These are phyloP conservation scores for Saccharomyces pastorianus DNA, from an alignment of 1,139 yeast species.

Conservation along the genomic window DNA sequence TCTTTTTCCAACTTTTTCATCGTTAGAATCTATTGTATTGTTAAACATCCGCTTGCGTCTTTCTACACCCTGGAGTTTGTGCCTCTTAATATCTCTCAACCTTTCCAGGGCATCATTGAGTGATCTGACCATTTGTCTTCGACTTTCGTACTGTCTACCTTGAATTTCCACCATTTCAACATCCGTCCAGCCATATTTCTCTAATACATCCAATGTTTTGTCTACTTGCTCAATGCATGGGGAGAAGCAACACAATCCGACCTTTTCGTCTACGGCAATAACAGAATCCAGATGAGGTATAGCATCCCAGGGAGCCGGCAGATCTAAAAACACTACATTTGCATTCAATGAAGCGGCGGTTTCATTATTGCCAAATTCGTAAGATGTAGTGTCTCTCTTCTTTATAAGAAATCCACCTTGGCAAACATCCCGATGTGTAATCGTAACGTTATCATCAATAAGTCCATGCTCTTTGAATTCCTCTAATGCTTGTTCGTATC, in stretches of 20 bases:
- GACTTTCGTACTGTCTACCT: conserved; percentile 82
- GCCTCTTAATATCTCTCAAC: conserved; percentile 67
- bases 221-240: conserved; percentile 98
- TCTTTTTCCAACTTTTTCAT: conserved; percentile 7
- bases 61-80: conserved; percentile 70
- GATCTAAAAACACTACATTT: conserved; percentile 74
- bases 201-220: conserved; percentile 68
- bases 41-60: conserved; percentile 39
- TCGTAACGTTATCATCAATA: conserved; percentile 39
- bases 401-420: conserved; percentile 66
- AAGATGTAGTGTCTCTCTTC: conserved; percentile 31
- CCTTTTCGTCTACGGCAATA: conserved; percentile 45
- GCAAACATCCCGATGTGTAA: conserved; percentile 92
- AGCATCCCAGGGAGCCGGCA: conserved; percentile 97
- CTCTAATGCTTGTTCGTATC: conserved; percentile 66
- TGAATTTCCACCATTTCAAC: conserved; percentile 92
- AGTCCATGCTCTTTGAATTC: conserved; percentile 75
- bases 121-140: conserved; percentile 78
- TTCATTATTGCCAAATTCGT: conserved; percentile 18
- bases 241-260: conserved; percentile 83
- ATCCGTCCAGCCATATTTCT: conserved; percentile 72
- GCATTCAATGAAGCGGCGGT: conserved; percentile 39
- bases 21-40: conserved; percentile 24
- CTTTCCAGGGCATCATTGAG: conserved; percentile 76
- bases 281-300: conserved; percentile 64